Conservation (phyloP, 345 rosid genomes). For the Abelmoschus esculentus region DNA sequence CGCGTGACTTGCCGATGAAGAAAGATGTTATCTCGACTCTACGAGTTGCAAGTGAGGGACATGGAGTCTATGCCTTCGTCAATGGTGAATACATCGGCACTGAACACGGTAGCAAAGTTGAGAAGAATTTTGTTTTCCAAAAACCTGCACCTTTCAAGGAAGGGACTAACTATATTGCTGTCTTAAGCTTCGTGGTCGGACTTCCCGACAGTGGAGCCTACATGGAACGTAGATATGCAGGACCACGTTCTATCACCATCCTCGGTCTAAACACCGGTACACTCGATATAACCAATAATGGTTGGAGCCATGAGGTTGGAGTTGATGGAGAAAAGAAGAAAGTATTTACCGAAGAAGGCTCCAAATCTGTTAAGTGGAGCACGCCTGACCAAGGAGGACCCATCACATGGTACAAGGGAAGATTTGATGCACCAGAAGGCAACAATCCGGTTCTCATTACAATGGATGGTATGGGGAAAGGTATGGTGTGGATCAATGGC, state of each 20-base stretch:
- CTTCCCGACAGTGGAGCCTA: slow-evolving; percentile 85
- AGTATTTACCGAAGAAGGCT: slow-evolving; percentile 42
- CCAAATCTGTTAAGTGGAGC: slow-evolving; percentile 42
- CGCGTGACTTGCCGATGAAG: slow-evolving; percentile 38
- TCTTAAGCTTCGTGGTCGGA: slow-evolving; percentile 56
- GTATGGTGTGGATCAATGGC: slow-evolving; percentile 84
- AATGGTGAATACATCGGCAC: slow-evolving; percentile 53
- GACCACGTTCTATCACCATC: slow-evolving; percentile 54
- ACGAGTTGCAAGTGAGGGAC: slow-evolving; percentile 77
- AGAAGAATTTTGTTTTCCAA: slow-evolving; percentile 76
- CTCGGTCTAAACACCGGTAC: slow-evolving; percentile 77
- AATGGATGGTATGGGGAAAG: slow-evolving; percentile 65
- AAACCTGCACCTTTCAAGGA: slow-evolving; percentile 29
- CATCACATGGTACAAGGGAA: slow-evolving; percentile 65
- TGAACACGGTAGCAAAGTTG: slow-evolving; percentile 75
- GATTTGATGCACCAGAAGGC: slow-evolving; percentile 68
- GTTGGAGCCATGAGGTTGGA: slow-evolving; percentile 80
- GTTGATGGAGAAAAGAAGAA: slow-evolving; percentile 47
- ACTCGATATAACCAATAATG: slow-evolving; percentile 46
- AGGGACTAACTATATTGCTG: slow-evolving; percentile 46
- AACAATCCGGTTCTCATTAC: slow-evolving; percentile 43
- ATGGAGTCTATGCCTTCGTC: slow-evolving; percentile 47
- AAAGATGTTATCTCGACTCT: slow-evolving; percentile 36
- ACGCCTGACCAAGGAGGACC: slow-evolving; percentile 25
- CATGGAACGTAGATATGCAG: slow-evolving; percentile 68